Base-by-base conservation (phyloP, 192 early-diverging fungal genomes). In the Backusella parvicylindrica region DNA sequence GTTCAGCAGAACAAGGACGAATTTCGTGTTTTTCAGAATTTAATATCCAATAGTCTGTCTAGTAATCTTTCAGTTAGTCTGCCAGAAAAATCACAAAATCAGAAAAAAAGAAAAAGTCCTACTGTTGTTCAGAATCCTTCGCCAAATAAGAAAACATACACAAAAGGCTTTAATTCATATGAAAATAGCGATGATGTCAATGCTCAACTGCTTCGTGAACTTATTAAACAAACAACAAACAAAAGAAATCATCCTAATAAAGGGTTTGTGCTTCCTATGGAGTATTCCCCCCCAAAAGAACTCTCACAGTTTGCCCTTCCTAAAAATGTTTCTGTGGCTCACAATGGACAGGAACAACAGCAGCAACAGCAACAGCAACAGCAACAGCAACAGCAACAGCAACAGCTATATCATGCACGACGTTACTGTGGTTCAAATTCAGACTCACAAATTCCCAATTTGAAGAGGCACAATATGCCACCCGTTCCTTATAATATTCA, bases 221-320 rank as follows among this genome's bases (percentile, higher is more conserved):
- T 68, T 38, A 68, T 68, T 38, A 68, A 36, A 68, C 66, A 68
- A 68, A 36, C 66, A 60, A 28, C 53, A 60, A 60, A 60, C 53
- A 60, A 60, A 60, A 60, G 23, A 1, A 60, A 60, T 26, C 23
- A 60, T 5, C 21, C 50, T 53, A 53, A 53, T 53, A 53, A 60
- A 60, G 53, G 12, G 9, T 60, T 23, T 60, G 11, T 23, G 53
- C 9, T 28, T 28, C 53, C 53, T 28, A 60, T 60, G 21, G 53
- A 28, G 8, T 60, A 60, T 28, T 60, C 53, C 3, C 23, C 23
- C 11, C 53, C 23, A 60, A 60, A 60, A 2, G 53, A 60, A 60
- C 3, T 60, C 2, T 2, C 26, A 28, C 53, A 60, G 53, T 60
- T 60, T 28, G 26, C 23, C 8, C 53, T 28, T 60, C 26, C 23